Conservation (phyloP, 352 stramenopile species). For the Globisporangium lucens region DNA sequence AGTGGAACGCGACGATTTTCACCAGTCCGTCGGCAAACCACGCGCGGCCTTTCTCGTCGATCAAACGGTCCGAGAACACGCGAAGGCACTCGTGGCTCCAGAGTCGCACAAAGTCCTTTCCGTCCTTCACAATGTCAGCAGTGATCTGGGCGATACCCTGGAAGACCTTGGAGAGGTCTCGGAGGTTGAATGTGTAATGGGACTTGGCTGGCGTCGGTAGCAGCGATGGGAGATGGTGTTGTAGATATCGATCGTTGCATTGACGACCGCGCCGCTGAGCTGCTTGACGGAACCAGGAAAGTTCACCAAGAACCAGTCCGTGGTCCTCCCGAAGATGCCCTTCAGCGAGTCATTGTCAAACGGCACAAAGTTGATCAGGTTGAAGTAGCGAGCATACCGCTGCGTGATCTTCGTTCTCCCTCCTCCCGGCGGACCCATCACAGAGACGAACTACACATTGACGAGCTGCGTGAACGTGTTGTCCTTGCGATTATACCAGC, state of each 20-base stretch:
- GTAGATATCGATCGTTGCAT: slow-evolving; percentile 91
- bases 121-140: slow-evolving; percentile 75
- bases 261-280: slow-evolving; percentile 63
- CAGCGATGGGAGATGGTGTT: slow-evolving; percentile 88
- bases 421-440: slow-evolving; percentile 91
- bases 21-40: slow-evolving; percentile 84
- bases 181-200: slow-evolving; percentile 95
- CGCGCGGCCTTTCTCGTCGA: slow-evolving; percentile 82
- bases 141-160: slow-evolving; percentile 88
- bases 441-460: slow-evolving; percentile 91
- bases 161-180: slow-evolving; percentile 92
- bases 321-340: slow-evolving; percentile 87
- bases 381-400: slow-evolving; percentile 92
- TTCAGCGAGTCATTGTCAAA: slow-evolving; percentile 88
- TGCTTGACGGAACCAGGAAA: slow-evolving; percentile 84
- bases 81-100: slow-evolving; percentile 92
- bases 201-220: slow-evolving; percentile 91
- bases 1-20: slow-evolving; percentile 72
- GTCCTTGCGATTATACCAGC: slow-evolving; percentile 94
- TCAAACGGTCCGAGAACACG: slow-evolving; percentile 90
- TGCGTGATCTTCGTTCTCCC: slow-evolving; percentile 91
- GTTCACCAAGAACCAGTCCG: slow-evolving; percentile 87
- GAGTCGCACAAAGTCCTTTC: slow-evolving; percentile 82
- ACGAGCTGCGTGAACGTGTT: slow-evolving; percentile 92
- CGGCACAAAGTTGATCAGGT: slow-evolving; percentile 92